Percentiles rank a stretch among this genome's conserved stretches.
phyloP scores from a whole-genome alignment of 306 rosid species.

The Acacia confusa region DNA sequence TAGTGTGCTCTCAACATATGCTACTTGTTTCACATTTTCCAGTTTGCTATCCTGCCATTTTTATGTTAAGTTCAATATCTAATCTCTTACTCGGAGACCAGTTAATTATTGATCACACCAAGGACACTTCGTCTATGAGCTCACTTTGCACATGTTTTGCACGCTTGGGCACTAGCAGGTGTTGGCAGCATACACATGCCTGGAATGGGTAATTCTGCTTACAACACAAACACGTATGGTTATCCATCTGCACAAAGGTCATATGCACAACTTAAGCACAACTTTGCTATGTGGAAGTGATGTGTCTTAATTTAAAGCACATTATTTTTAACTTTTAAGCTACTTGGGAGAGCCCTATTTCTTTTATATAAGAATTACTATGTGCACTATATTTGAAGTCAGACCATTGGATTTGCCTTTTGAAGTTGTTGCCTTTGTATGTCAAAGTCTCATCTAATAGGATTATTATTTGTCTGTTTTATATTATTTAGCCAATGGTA shows the following conservation, averaged over 20 bases:
- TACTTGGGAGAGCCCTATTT: conserved; percentile 29
- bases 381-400: conserved; percentile 35
- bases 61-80: conserved; percentile 22
- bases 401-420: conserved; percentile 16
- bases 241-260: conserved; percentile 99
- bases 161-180: conserved; percentile 99
- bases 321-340: conserved; percentile 17
- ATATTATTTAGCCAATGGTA: conserved; percentile 49
- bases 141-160: conserved; percentile 98
- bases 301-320: conserved; percentile 50
- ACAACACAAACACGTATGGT: conserved; percentile 97
- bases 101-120: conserved; percentile 67
- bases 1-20: conserved; percentile 13
- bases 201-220: conserved; percentile 97
- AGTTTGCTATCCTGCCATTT: conserved; percentile 10
- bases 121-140: conserved; percentile 78
- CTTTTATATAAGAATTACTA: conserved; percentile 24
- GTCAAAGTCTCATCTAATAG: conserved; percentile 30
- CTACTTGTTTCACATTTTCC: conserved; percentile 21
- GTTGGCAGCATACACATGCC: conserved; percentile 97
- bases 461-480: conserved; percentile 30
- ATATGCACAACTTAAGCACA: conserved; percentile 99
- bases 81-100: conserved; percentile 48
- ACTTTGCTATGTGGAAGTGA: conserved; percentile 58
- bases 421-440: conserved; percentile 25